Percentiles rank a stretch among this genome's conserved stretches.
phyloP scores from a whole-genome alignment of 1,284 basidiomycete genomes.

The Ceraceosorus guamensis region DNA sequence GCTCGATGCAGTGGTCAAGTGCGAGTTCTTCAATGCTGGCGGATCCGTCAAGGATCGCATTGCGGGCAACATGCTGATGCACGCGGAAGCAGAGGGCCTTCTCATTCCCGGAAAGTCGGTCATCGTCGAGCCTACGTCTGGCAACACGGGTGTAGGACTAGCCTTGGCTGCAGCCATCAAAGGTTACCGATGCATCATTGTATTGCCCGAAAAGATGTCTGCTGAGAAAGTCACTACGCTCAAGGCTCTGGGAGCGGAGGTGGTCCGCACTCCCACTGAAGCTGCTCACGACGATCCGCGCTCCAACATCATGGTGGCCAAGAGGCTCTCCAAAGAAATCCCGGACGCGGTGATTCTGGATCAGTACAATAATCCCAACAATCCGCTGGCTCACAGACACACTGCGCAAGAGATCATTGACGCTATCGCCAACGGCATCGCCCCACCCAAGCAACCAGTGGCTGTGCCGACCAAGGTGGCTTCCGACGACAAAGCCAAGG shows the following conservation, averaged over 20 bases:
- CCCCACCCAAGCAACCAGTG: slow-evolving; percentile 29
- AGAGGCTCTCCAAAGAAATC: slow-evolving; percentile 68
- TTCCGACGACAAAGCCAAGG: slow-evolving; percentile 49
- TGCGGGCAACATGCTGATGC: slow-evolving; percentile 75
- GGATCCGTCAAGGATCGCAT: slow-evolving; percentile 95
- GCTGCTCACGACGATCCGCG: slow-evolving; percentile 77
- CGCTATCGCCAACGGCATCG: slow-evolving; percentile 59
- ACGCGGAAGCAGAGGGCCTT: slow-evolving; percentile 77
- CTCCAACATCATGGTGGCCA: slow-evolving; percentile 81
- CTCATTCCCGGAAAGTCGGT: slow-evolving; percentile 81
- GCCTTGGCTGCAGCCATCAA: slow-evolving; percentile 78
- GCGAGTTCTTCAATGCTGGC: slow-evolving; percentile 82
- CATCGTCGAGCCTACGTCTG: slow-evolving; percentile 79
- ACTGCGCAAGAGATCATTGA: slow-evolving; percentile 54
- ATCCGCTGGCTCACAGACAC: slow-evolving; percentile 35
- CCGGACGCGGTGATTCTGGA: slow-evolving; percentile 82
- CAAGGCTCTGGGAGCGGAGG: slow-evolving; percentile 82
- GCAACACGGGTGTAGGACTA: slow-evolving; percentile 72
- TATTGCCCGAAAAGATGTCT: slow-evolving; percentile 88
- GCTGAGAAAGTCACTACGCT: slow-evolving; percentile 88
- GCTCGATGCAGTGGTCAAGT: slow-evolving; percentile 84
- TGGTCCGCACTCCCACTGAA: slow-evolving; percentile 86
- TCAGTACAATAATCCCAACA: slow-evolving; percentile 69
- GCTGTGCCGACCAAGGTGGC: slow-evolving; percentile 25
- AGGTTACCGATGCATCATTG: slow-evolving; percentile 75